These are phyloP conservation scores for Bruguiera gymnorhiza DNA, from an alignment of 345 rosid genomes.

Conservation along the genomic window DNA sequence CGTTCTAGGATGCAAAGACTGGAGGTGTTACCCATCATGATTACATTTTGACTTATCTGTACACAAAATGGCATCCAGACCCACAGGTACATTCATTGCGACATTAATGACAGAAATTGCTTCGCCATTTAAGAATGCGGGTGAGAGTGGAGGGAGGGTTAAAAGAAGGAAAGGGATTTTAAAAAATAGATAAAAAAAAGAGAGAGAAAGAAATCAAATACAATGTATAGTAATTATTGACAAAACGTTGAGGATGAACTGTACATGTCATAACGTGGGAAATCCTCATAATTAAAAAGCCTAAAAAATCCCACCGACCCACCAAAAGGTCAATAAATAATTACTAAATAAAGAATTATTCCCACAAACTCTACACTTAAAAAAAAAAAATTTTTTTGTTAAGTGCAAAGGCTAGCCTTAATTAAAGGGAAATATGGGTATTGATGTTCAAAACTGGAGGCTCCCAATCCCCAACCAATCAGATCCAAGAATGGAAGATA, in stretches of 20 bases:
- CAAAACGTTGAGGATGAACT: background rate
- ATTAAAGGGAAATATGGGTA: background rate
- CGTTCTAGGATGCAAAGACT: too few relatives aligned
- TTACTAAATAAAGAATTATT: background rate
- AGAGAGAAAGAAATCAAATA: background rate
- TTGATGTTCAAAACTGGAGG: background rate
- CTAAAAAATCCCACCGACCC: background rate
- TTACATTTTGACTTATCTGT: background rate
- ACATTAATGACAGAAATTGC: background rate
- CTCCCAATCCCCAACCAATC: background rate
- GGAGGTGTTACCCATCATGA: too few relatives aligned
- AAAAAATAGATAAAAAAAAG: too few relatives aligned
- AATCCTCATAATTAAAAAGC: conserved; percentile 12
- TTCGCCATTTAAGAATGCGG: background rate
- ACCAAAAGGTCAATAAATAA: background rate
- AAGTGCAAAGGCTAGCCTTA: background rate
- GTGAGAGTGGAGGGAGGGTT: background rate
- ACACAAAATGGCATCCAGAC: background rate
- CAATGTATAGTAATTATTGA: background rate
- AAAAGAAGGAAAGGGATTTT: background rate
- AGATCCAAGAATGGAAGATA: background rate
- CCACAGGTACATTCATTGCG: background rate
- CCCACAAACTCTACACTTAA: background rate
- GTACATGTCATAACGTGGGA: background rate
- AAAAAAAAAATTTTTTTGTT: too few relatives aligned